Base-by-base conservation (phyloP, 768 basidiomycete genomes). In the Termitomyces sp. region DNA sequence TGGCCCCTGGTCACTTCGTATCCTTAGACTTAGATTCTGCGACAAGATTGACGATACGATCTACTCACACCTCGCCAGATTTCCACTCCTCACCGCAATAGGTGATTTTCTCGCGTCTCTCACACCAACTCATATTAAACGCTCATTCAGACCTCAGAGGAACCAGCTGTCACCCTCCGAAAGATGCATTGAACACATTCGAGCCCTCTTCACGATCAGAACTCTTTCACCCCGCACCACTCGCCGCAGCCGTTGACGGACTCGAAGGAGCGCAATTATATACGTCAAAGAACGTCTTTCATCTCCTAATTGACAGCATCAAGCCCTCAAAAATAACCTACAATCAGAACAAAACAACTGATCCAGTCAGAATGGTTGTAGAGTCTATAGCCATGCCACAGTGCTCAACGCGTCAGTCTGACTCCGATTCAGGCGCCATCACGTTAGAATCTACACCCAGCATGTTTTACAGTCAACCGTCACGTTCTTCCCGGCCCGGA, bases 1-100 rank as follows among this genome's bases (percentile, higher is more conserved):
- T n/a, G 87, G 84, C 1, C 79, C 83, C 2, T 85, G 82, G 78
- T 68, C 72, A 5, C 74, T 90, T 20, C 76, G 87, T 36, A 70
- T 89, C 11, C 75, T 89, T 45, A 69, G 74, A 46, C 73, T 89
- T 9, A 68, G 77, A 51, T 71, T 80, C 58, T 89, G 87, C 65
- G 68, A 61, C 27, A 68, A 71, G 20, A 70, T 89, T 54, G 73
- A 76, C 18, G 64, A 81, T 59, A 60, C 69, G 2, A 74, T 77
- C 2, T 73, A 80, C 54, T 52, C 66, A 2, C 58, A 69, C 31
- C 69, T 89, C 0, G 35, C 56, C 41, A 68, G 64, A 20, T 85
- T 89, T 54, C 80, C 81, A 18, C 73, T 88, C 33, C 78, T 89
- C 25, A 79, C 78, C 25, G 79, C 80, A 18, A 58, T 89, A 59